A percentile compares a stretch with the other conserved stretches of the same genome.
Evolutionary conservation across 1,139 yeast species (phyloP).

Genomic region (Williopsis jadinii): DNA sequence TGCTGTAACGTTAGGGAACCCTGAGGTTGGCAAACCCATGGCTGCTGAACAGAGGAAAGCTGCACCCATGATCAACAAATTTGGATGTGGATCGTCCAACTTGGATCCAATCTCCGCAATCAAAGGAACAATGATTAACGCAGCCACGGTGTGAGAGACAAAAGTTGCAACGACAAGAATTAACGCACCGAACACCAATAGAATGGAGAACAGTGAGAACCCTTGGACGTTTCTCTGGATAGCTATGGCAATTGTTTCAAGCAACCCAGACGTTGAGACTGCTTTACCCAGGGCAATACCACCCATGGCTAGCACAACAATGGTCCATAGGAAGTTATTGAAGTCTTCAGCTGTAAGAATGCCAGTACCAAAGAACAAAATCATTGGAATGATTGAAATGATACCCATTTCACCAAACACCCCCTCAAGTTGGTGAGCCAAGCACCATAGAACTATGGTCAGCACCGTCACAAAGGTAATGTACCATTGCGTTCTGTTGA

Average conservation of each 20-base stretch:
- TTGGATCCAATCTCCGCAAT: constrained; percentile 81
- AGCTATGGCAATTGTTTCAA: constrained; percentile 65
- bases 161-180: constrained; percentile 84
- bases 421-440: constrained; percentile 59
- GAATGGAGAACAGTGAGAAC: constrained; percentile 59
- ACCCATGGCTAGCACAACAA: constrained; percentile 92
- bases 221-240: constrained; percentile 57
- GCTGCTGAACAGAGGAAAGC: constrained; percentile 86
- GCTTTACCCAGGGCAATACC: constrained; percentile 93
- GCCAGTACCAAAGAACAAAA: constrained; percentile 84
- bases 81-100: constrained; percentile 43
- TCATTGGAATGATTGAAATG: constrained; percentile 77
- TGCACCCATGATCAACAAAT: constrained; percentile 70
- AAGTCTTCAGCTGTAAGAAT: constrained; percentile 77
- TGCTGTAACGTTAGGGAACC: constrained; percentile 95
- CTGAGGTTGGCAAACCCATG: constrained; percentile 95
- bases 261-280: constrained; percentile 78
- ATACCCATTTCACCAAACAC: constrained; percentile 88
- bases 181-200: constrained; percentile 70
- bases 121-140: constrained; percentile 80
- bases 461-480: constrained; percentile 56
- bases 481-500: constrained; percentile 67
- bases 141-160: constrained; percentile 94
- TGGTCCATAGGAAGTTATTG: constrained; percentile 91
- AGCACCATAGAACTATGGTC: constrained; percentile 84